Evolutionary conservation across 805 yeast species (phyloP), one percentile per base, ranked within the genome.

Genomic region (Lipomyces kockii): DNA sequence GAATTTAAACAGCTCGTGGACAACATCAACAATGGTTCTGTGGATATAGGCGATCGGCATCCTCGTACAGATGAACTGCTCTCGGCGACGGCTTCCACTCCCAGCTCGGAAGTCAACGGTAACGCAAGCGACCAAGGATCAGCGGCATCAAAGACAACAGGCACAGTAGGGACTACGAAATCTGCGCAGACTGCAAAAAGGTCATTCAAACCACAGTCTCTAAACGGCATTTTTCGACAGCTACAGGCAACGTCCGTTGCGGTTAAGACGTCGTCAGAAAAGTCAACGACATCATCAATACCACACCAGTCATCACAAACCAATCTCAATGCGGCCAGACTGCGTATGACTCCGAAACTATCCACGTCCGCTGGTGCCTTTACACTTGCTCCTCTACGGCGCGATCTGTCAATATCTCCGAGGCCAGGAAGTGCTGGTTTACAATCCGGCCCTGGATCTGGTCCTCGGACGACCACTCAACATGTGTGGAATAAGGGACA

Each of bases 191-290:
- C 59, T 9, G n/a, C 32, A 17, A 76, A 75, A 59, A 78, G 75
- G 68, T 68, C 76, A 53, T 80, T 78, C 74, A 78, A 78, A 69
- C 75, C 80, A 12, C 80, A 78, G 69, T 75, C 76, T 34, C 75
- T 79, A 29, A 79, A 78, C 68, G 69, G 74, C 37, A 68, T 79
- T 57, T 79, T 80, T 66, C 61, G 71, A 20, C 65, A 67, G 29
- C 56, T 70, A 34, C 72, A 68, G 51, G 62, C 66, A 7, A 34
- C 65, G 29, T 55, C 68, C 29, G 22, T 59, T 2, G 46, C 64
- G 20, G 20, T 53, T 11, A 69, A 67, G 46, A 9, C 62, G 20
- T n/a, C 60, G 29, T 11, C 67, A 2, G 71, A 68, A 11, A 68
- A 62, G 39, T 55, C 49, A 63, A 60, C 64, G 14, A n/a, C 70